Percentiles rank a stretch among this genome's conserved stretches.
phyloP scores from a whole-genome alignment of 2,329 filamentous ascomycete genomes.

The Colletotrichum endophyticum region DNA sequence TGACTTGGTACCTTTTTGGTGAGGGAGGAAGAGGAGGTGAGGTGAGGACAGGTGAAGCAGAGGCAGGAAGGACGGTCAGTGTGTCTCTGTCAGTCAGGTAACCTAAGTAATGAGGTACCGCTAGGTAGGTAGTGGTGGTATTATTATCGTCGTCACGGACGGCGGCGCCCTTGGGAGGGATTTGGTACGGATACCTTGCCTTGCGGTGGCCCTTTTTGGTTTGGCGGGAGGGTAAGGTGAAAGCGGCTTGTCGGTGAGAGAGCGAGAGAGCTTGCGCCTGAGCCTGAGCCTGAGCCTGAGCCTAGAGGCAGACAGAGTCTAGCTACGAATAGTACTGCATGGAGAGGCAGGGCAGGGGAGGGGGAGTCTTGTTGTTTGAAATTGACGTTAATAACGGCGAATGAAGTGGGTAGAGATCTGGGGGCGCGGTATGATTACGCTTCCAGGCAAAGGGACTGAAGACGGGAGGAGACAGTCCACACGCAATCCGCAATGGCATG shows the following conservation, averaged over 20 bases:
- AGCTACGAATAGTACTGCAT: neutral
- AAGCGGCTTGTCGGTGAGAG: neutral
- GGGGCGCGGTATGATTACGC: neutral
- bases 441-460: neutral
- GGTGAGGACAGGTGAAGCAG: neutral
- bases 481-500: neutral
- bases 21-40: neutral
- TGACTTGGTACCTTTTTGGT: neutral
- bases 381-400: constrained; percentile 9
- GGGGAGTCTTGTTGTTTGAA: neutral
- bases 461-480: neutral
- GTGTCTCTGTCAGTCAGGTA: neutral
- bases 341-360: neutral
- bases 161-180: neutral
- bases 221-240: neutral
- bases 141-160: neutral
- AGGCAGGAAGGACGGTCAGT: neutral
- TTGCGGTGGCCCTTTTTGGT: neutral
- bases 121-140: neutral
- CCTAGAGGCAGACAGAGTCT: neutral
- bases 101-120: neutral
- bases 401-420: neutral
- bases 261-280: neutral
- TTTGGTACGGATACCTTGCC: neutral
- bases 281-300: neutral